Evolutionary conservation across 2,329 filamentous ascomycete species (phyloP), one percentile per base, ranked within the genome.

Genomic region (Verticillium dahliae): DNA sequence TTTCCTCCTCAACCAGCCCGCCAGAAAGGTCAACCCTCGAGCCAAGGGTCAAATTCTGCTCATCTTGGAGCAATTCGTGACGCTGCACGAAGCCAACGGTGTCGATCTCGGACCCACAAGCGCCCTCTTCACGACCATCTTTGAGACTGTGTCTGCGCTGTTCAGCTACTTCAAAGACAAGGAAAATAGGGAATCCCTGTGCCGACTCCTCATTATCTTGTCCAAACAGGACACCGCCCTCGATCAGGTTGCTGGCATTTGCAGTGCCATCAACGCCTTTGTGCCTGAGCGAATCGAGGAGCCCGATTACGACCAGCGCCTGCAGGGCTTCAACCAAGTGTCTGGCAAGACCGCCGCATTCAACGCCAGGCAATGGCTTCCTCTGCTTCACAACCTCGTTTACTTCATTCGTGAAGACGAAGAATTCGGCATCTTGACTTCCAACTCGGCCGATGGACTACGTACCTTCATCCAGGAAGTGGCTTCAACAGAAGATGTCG

Each of bases 121-220:
- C 13, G 58, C 61, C 15, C 76, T 94, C 15, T 85, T 85, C 57
- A 76, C 82, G 55, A 81, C 84, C 39, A 85, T 96, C 0, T 96
- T 90, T 71, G 80, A 85, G 56, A 91, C 91, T 0, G 76, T 95
- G 10, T 89, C 90, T 4, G 88, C 90, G 0, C 82, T 98, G 38
- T 98, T 97, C 71, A 90, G 91, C 60, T 97, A 93, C 72, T 94
- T 98, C 78, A 91, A 88, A 68, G 93, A 98, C 72, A 84, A 87
- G 54, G 78, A 85, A 54, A 96, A 92, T 70, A 85, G 95, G 60
- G 81, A 87, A 64, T 81, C 91, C 0, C 77, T 98, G 34, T 90
- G 90, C 15, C 81, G 87, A 55, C 89, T 96, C 3, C 76, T 98
- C 7, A 74, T 81, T 14, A 88, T 89, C 18, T 87, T 97, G 63